Evolutionary conservation across 208 protist genomes (phyloP), one percentile per base, ranked within the genome.

Genomic region (Tritrichomonas musculus): DNA sequence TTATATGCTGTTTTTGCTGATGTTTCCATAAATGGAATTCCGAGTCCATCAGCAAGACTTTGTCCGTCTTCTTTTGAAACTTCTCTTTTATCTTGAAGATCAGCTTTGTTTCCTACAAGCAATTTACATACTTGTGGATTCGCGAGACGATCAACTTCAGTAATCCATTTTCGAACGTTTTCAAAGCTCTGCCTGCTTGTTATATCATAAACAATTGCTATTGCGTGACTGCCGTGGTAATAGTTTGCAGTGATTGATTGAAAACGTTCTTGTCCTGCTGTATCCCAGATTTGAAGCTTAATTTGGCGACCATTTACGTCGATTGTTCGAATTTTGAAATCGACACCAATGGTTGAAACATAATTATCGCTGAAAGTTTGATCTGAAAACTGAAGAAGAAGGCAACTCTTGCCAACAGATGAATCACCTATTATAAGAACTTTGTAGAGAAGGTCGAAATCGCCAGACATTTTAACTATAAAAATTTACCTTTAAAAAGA

Each of bases 21-120:
- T 27, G 98, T 99, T 96, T 99, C 99, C 41, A 99, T 96, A 95
- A 99, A 99, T n/a, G 98, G 97, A 93, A 99, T 99, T 92, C 96
- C 96, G 30, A 99, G 96, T 44, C 95, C 95, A 94, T 99, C 98
- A 41, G 99, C 99, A 94, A 99, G 66, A 41, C 5, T 50, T 92
- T 92, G 73, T 25, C 73, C 73, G 17, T 82, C 73, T 20, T 82
- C 73, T 14, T 41, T 25, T 20, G n/a, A 9, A 50, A 82, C 73
- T 53, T n/a, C 73, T 3, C 93, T 49, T 96, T 99, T 99, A 8
- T 95, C 95, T 14, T 96, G 95, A 64, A 99, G 95, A 95, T 99
- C 98, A 94, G 96, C 97, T 96, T 99, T 99, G 96, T 99, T 99
- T 82, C 98, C 98, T 49, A 99, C 98, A 22, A 99, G 97, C 25